These are phyloP conservation scores for Elaeis guineensis DNA, from an alignment of 176 grass and related monocot genomes.

Conservation along the genomic window DNA sequence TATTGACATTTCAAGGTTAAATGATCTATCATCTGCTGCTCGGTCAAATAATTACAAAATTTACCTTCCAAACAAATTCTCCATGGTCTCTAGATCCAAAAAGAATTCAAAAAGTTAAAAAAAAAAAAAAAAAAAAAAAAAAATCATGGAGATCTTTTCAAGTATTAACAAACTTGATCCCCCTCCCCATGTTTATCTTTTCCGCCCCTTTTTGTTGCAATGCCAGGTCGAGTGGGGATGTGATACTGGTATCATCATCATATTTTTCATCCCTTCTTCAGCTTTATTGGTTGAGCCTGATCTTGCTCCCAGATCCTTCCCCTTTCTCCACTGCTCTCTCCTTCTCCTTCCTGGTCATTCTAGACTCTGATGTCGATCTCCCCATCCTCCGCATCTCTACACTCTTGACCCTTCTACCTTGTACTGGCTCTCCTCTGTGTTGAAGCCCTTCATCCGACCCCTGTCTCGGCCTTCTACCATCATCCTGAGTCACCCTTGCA, in stretches of 20 bases:
- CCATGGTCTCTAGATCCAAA: neutral
- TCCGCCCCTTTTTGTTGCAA: too few relatives aligned
- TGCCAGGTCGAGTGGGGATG: neutral
- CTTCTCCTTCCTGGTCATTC: constrained; percentile 24
- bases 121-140: neutral
- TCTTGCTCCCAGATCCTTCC: constrained; percentile 17
- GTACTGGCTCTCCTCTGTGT: constrained; percentile 9
- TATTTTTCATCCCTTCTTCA: neutral
- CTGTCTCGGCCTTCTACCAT: constrained; percentile 14
- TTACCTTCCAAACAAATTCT: neutral
- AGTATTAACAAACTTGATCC: neutral
- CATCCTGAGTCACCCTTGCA: constrained; percentile 23
- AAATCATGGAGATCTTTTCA: neutral
- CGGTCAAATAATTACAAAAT: constrained; percentile 8
- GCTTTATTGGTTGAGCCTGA: neutral
- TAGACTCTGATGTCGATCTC: constrained; percentile 35
- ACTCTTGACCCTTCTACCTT: constrained; percentile 3
- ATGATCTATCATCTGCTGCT: neutral
- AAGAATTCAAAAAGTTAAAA: neutral
- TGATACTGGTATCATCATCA: neutral
- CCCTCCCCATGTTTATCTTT: too few relatives aligned
- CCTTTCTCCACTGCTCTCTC: constrained; percentile 31
- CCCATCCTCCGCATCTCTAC: constrained; percentile 23
- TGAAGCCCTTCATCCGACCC: constrained; percentile 33
- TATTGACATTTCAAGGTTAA: neutral